Base-by-base conservation (phyloP, 2,329 filamentous ascomycete genomes). In the Teratosphaeria pseudoeucalypti region DNA sequence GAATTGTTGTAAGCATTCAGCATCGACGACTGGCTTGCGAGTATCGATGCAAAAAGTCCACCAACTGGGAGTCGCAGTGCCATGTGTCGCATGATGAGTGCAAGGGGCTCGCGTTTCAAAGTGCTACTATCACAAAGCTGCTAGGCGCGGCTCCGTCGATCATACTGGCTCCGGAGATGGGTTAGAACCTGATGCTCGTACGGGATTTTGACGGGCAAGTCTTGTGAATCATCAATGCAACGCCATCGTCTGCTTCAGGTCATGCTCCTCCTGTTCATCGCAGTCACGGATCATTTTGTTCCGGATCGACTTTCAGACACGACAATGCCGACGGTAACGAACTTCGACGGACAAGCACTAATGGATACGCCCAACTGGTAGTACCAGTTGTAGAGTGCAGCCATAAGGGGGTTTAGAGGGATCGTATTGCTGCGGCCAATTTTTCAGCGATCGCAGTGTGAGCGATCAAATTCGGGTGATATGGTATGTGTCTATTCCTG, bases 391-490 rank as follows among this genome's bases (percentile, higher is more conserved):
- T 6, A 6, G 16, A 43, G 37, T 43, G 37, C 16, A 49, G 43
- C 16, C n/a, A 23, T 49, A 11, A 19, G 43, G 4, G 6, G 23
- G 16, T 23, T 23, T 19, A 49, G 4, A n/a, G 9, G 23, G 43
- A n/a, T 49, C n/a, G 16, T 10, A 49, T 49, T 49, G 16, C n/a
- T 19, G 43, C 43, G 5, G 16, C 49, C 47, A 64, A 43, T 23
- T 34, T 55, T 29, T 47, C 39, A 26, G 61, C 62, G 53, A 62
- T 54, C 14, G 57, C 61, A 16, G 32, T 54, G 57, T 64, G 62
- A 10, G 59, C 61, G 26, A 23, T 57, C 23, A 58, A 32, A 55
- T 64, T 64, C 14, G 62, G 62, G 57, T 64, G 62, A 53, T 57
- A 64, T 54, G 59, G 57, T 29, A 54, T 34, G n/a, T 55, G 37